Conservation (phyloP, 768 basidiomycete species). For the Botryobasidium botryosum region DNA sequence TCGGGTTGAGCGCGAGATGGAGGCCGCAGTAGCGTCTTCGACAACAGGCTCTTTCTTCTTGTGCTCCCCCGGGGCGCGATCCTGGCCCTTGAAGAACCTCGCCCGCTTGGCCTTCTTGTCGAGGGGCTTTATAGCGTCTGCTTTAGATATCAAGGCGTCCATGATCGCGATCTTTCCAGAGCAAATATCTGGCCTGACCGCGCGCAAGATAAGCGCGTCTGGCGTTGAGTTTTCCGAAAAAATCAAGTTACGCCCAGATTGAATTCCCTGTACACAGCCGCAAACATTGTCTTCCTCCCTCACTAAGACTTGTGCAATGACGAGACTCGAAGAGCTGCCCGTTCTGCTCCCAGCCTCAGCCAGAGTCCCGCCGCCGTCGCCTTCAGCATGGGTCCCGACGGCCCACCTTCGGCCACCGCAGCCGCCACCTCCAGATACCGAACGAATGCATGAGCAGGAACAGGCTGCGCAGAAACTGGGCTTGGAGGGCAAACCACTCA, state of each 20-base stretch:
- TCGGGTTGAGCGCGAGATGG: too few relatives aligned
- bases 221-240: not conserved
- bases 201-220: too few relatives aligned
- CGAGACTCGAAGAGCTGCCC: not conserved
- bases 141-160: too few relatives aligned
- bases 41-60: too few relatives aligned
- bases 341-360: not conserved
- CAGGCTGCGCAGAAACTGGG: slow-evolving; percentile 46
- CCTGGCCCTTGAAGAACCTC: too few relatives aligned
- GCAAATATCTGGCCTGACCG: too few relatives aligned
- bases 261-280: not conserved
- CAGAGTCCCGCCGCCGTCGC: not conserved
- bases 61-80: too few relatives aligned
- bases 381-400: slow-evolving; percentile 46
- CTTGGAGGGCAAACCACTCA: slow-evolving; percentile 65
- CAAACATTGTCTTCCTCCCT: not conserved
- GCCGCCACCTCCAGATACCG: slow-evolving; percentile 60
- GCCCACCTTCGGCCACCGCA: slow-evolving; percentile 48
- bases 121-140: too few relatives aligned
- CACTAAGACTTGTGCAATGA: not conserved
- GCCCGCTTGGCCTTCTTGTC: too few relatives aligned
- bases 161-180: too few relatives aligned
- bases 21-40: too few relatives aligned
- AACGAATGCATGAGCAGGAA: slow-evolving; percentile 60
- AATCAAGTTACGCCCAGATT: not conserved